Base-by-base conservation (phyloP, 2,329 filamentous ascomycete genomes). In the Alternaria panax region DNA sequence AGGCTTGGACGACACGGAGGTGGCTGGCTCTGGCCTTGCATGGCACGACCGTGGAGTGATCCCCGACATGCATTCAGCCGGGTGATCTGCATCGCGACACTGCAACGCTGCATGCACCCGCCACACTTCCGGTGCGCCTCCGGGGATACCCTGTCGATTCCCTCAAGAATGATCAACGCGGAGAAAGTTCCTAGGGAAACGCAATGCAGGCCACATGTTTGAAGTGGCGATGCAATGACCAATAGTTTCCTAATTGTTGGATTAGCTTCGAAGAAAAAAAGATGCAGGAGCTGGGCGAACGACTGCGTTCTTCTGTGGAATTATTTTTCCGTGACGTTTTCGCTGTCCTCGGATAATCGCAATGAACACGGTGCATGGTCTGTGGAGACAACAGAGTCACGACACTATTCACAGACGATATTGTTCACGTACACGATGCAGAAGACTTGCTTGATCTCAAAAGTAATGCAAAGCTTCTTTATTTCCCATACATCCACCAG, bases 71-170 rank as follows among this genome's bases (percentile, higher is more conserved):
- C 45, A 48, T 34, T 48, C 32, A 28, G 20, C 30, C 45, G 28
- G 45, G 28, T 48, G 45, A 48, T 48, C 45, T 48, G 45, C 45
- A 48, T 48, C 20, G 45, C 45, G 45, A 48, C 30, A 48, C 45
- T 24, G 45, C 20, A 24, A 22, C 12, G 20, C 20, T 41, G 38
- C 38, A 41, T 41, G 12, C 45, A 34, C 45, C 45, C 45, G 45
- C 32, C 22, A 36, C 22, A 12, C 16, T 36, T 25, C 36, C 45
- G 30, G 45, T 34, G 45, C 30, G 28, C 45, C 45, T 24, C 45
- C 45, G 45, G 45, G 45, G 30, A n/a, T n/a, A 48, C 45, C 45
- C 25, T 14, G 45, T 48, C 16, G 12, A 36, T 14, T 22, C n/a
- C 25, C 14, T 6, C 30, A 36, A 48, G 20, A 12, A 25, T 16